These are phyloP conservation scores for Aspergillus sp. DNA, from an alignment of 2,329 filamentous ascomycete genomes.

Conservation along the genomic window DNA sequence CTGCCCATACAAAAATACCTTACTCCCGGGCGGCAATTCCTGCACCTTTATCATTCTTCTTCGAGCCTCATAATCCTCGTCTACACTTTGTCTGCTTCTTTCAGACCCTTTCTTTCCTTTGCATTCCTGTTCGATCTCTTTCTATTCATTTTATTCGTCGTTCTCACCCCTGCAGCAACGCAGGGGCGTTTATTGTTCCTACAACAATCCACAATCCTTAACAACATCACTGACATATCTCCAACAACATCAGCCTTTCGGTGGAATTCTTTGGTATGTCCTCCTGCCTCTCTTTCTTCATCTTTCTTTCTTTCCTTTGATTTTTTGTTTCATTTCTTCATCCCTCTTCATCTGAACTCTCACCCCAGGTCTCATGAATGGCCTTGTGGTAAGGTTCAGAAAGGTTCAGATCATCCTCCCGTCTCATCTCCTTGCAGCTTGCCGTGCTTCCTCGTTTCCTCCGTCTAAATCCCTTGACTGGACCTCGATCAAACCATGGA, in stretches of 20 bases:
- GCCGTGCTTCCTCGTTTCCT: constrained; percentile 15
- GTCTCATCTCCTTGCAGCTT: constrained; percentile 29
- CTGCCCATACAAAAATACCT: constrained; percentile 25
- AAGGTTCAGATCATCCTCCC: constrained; percentile 22
- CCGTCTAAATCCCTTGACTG: constrained; percentile 12
- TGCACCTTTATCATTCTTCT: constrained; percentile 1
- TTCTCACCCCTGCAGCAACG: neutral
- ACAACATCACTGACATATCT: constrained; percentile 16
- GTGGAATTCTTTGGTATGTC: constrained; percentile 25
- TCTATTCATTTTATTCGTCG: neutral
- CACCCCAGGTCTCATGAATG: constrained; percentile 7
- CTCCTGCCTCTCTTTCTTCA: constrained; percentile 6
- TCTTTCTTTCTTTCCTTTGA: neutral
- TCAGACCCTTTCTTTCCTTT: constrained; percentile 4
- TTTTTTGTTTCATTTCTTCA: neutral
- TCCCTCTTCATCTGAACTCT: neutral
- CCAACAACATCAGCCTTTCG: constrained; percentile 16
- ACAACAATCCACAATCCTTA: constrained; percentile 17
- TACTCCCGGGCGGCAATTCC: constrained; percentile 17
- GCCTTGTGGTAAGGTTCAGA: constrained; percentile 19
- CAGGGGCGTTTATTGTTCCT: constrained; percentile 4
- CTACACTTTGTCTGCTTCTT: neutral
- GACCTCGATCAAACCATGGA: constrained; percentile 18
- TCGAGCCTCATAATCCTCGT: neutral
- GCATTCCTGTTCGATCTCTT: neutral